These are phyloP conservation scores for Chlorella variabilis DNA, from an alignment of 163 green algal genomes.

Conservation along the genomic window DNA sequence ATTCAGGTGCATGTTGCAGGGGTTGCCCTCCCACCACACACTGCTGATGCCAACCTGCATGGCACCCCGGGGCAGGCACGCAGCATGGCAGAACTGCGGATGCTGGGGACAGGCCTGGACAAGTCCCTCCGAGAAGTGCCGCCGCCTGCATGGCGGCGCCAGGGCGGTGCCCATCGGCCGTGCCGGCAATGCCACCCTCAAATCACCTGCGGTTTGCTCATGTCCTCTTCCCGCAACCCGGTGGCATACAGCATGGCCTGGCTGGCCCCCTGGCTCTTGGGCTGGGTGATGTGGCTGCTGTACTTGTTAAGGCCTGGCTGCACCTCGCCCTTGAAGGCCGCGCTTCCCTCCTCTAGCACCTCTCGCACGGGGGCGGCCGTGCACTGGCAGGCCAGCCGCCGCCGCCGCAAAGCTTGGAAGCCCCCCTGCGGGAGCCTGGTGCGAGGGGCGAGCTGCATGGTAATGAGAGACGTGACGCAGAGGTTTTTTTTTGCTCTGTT, in stretches of 20 bases:
- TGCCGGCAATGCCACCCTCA: no score
- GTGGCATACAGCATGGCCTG: constrained; percentile 99
- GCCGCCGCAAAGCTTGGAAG: neutral
- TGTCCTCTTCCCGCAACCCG: constrained; percentile 91
- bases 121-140: no score
- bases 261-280: constrained; percentile 95
- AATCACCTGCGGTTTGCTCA: constrained; percentile 94
- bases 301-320: constrained; percentile 92
- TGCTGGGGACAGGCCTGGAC: no score
- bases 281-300: constrained; percentile 94
- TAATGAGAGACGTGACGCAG: neutral
- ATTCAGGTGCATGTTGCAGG: constrained; percentile 99
- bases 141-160: no score
- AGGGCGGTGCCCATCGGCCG: no score
- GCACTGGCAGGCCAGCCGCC: neutral
- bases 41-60: constrained; percentile 93
- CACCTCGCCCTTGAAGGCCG: constrained; percentile 6
- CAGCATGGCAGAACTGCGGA: no score
- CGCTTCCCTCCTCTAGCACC: constrained; percentile 37
- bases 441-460: neutral
- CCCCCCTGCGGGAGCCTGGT: neutral
- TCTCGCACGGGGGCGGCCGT: constrained; percentile 26
- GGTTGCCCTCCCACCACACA: constrained; percentile 99
- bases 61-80: no score
- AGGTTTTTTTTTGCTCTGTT: no score